phyloP scores from a whole-genome alignment of 768 basidiomycete genomes.

The Hebeloma cylindrosporum region DNA sequence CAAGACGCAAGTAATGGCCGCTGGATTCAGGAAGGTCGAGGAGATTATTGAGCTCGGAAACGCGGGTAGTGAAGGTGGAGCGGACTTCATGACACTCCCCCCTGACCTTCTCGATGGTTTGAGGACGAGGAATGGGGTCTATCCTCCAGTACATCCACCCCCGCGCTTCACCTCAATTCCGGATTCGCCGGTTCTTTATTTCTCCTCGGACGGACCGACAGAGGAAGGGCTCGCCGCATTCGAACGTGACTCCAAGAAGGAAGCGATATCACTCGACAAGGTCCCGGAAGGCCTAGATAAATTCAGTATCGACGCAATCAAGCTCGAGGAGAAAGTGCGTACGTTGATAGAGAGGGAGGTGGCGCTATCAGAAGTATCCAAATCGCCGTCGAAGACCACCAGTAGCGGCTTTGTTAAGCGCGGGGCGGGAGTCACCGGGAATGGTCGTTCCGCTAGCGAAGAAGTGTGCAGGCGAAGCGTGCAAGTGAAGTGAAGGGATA shows the following conservation, averaged over 20 bases:
- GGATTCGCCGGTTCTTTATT: constrained; percentile 12
- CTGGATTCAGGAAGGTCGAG: constrained; percentile 33
- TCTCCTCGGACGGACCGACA: constrained; percentile 10
- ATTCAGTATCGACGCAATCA: constrained; percentile 33
- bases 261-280: constrained; percentile 32
- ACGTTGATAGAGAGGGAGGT: not conserved
- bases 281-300: constrained; percentile 37
- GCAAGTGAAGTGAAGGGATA: too few species aligned
- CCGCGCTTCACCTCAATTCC: constrained; percentile 2
- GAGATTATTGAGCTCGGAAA: constrained; percentile 33
- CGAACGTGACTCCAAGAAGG: constrained; percentile 22
- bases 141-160: constrained; percentile 3
- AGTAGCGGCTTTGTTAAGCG: too few species aligned
- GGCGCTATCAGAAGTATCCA: not conserved
- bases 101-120: constrained; percentile 33
- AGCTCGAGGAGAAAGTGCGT: constrained; percentile 23
- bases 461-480: too few species aligned
- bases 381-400: too few species aligned
- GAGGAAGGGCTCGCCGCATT: constrained; percentile 20
- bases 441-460: too few species aligned
- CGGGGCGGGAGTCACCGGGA: too few species aligned
- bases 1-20: constrained; percentile 34
- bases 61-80: constrained; percentile 26
- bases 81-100: constrained; percentile 36
- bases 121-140: constrained; percentile 11